Conservation (phyloP, 2,329 filamentous ascomycete genomes). For the Malbranchea zuffiana region DNA sequence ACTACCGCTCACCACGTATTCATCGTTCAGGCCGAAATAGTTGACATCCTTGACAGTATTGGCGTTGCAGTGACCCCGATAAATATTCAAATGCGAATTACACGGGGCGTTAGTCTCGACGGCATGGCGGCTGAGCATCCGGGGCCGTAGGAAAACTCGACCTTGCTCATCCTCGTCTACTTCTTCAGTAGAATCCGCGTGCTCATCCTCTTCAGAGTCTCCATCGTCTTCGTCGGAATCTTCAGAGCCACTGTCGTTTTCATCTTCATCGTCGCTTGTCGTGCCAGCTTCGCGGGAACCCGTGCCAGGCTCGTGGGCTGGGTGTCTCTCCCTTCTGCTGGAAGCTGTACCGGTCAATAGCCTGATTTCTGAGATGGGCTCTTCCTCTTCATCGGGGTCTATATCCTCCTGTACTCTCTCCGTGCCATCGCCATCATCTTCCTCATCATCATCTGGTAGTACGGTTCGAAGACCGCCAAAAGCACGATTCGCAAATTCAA, state of each 20-base stretch:
- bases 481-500: conserved; percentile 47
- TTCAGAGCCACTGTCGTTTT: conserved; percentile 18
- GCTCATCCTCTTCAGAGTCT: conserved; percentile 23
- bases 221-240: conserved; percentile 24
- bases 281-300: conserved; percentile 10
- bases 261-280: conserved; percentile 17
- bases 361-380: conserved; percentile 30
- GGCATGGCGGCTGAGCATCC: conserved; percentile 35
- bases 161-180: conserved; percentile 19
- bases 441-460: conserved; percentile 29
- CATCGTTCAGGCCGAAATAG: conserved; percentile 55
- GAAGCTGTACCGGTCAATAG: conserved; percentile 15
- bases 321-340: background rate
- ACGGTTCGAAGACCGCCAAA: conserved; percentile 49
- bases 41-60: conserved; percentile 60
- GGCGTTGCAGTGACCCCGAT: conserved; percentile 55
- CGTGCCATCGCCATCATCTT: conserved; percentile 27
- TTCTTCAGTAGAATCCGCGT: conserved; percentile 25
- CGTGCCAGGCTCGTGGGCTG: too few relatives aligned
- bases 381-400: conserved; percentile 35
- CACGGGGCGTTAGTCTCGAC: conserved; percentile 48
- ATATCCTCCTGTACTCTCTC: conserved; percentile 42
- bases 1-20: conserved; percentile 57
- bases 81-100: conserved; percentile 45
- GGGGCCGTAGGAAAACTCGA: conserved; percentile 37